Conservation (phyloP, 345 rosid species). For the Heritiera littoralis region DNA sequence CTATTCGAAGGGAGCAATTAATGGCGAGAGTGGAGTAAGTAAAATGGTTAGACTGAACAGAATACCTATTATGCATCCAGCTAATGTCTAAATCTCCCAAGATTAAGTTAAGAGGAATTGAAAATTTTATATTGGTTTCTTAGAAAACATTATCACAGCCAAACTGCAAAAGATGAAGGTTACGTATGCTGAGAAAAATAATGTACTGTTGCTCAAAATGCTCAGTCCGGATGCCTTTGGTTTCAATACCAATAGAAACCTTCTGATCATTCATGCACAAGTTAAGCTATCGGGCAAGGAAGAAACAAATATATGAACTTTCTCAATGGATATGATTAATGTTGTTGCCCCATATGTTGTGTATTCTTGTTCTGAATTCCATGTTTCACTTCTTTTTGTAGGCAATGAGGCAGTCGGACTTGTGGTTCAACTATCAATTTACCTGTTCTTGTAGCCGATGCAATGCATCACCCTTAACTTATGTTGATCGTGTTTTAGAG, state of each 20-base stretch:
- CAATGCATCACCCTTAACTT: slow-evolving; percentile 44
- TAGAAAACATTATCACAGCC: background rate
- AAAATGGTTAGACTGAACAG: background rate
- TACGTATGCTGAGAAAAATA: background rate
- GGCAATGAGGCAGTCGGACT: slow-evolving; percentile 65
- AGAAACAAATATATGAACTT: background rate
- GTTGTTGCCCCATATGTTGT: background rate
- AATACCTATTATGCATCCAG: background rate
- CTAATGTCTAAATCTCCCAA: background rate
- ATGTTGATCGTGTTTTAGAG: slow-evolving; percentile 66
- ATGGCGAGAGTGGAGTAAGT: background rate
- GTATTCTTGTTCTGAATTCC: background rate
- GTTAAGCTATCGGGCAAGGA: background rate
- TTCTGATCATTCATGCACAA: background rate
- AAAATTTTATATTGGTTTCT: background rate
- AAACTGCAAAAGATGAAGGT: background rate
- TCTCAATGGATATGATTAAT: background rate
- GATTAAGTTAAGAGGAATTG: background rate
- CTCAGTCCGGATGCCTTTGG: background rate
- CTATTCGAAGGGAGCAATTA: background rate
- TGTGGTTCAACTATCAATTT: slow-evolving; percentile 72
- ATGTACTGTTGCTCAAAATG: background rate
- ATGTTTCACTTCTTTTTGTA: slow-evolving; percentile 21
- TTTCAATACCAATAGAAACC: background rate
- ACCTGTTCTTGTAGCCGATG: slow-evolving; percentile 68